Evolutionary conservation across 2,329 filamentous ascomycete species (phyloP), one percentile per base, ranked within the genome.

Genomic region (Paraconiothyrium brasiliense): DNA sequence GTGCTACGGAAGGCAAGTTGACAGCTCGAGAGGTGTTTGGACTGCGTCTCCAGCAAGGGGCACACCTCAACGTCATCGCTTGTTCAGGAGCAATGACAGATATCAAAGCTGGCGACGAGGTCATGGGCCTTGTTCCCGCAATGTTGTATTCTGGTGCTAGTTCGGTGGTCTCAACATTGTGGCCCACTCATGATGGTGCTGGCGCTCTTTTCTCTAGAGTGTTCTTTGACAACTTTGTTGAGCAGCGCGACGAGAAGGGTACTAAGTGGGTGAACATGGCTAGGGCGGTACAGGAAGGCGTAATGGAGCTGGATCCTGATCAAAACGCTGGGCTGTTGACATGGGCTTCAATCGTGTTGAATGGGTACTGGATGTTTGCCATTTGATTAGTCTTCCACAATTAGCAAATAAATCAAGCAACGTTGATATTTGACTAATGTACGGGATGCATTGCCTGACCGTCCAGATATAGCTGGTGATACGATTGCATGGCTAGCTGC

Each of bases 101-200:
- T 4, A 30, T 50, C 22, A 56, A 55, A 35, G n/a, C 51, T 20
- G 58, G 58, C 14, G 58, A 60, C 24, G 58, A 60, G 34, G 58
- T 60, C 20, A 55, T 60, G 50, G 58, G 58, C 10, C 58, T 60
- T n/a, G 58, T 60, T 10, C 50, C 58, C 6, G 58, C 58, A n/a
- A n/a, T 60, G 30, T 43, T 60, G 11, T 55, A 60, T 35, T 60
- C 51, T 27, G 58, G 58, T 10, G 58, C 58, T 5, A 60, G 41
- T 32, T 60, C 58, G 16, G 51, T 50, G 32, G 46, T 60, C 4
- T 55, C 50, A 14, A 60, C 58, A 11, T 35, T 60, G 34, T 60
- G 58, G 58, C 44, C 44, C 6, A 58, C 50, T 3, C 16, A 30
- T 22, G 56, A 58, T 51, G n/a, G 6, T 7, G 46, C 30, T 1